Conservation (phyloP, 176 grass and related monocot genomes). For the Cymbopogon citratus region DNA sequence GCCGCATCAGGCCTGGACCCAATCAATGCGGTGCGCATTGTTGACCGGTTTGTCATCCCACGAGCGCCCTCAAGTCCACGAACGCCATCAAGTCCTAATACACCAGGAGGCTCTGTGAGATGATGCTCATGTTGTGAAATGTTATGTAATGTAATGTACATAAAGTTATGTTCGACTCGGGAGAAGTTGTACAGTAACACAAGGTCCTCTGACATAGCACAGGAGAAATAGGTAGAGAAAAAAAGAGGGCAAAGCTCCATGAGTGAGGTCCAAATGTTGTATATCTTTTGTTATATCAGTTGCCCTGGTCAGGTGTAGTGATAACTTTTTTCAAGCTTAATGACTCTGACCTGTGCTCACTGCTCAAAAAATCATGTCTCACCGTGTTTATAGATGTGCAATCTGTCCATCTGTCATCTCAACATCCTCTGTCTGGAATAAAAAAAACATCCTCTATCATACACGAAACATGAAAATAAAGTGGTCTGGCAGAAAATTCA, state of each 20-base stretch:
- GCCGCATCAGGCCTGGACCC: constrained; percentile 57
- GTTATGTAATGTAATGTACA: constrained; percentile 34
- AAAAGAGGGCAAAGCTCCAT: neutral
- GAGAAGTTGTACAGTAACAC: constrained; percentile 15
- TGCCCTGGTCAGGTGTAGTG: neutral
- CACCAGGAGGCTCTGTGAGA: neutral
- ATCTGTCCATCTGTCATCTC: neutral
- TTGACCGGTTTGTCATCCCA: constrained; percentile 76
- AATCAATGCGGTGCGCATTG: constrained; percentile 46
- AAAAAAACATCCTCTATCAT: neutral
- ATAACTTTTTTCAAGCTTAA: neutral
- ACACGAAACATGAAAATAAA: neutral
- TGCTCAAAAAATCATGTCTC: neutral
- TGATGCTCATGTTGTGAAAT: neutral
- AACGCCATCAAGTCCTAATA: constrained; percentile 11
- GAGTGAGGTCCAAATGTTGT: neutral
- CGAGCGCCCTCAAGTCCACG: constrained; percentile 28
- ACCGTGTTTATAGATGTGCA: neutral
- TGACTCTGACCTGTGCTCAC: neutral
- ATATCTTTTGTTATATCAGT: constrained; percentile 4
- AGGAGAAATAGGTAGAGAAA: constrained; percentile 8
- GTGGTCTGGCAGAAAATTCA: neutral
- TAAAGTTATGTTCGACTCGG: neutral
- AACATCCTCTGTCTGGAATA: neutral
- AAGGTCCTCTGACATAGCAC: constrained; percentile 6